Base-by-base conservation (phyloP, 73 alveolate genomes). In the Strombidium stylifer region DNA sequence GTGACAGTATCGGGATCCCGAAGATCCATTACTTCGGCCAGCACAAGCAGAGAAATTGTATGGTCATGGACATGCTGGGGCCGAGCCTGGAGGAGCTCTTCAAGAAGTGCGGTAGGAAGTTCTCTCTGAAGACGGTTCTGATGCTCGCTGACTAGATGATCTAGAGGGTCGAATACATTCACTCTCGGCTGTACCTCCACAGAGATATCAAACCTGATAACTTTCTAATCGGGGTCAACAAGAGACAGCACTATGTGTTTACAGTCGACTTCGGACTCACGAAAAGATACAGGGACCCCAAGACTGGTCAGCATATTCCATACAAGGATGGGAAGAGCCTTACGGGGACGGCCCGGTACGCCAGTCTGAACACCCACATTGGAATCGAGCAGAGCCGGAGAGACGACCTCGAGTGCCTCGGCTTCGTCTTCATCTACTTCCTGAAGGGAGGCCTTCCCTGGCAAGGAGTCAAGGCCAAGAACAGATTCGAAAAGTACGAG, bases 391-490 rank as follows among this genome's bases (percentile, higher is more conserved):
- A 90, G 52, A 32, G 70, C 30, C 71, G 97, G 64, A 62, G 97
- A 64, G 97, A 88, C 48, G 97, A 88, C 58, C 62, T 88, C 27
- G 97, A 88, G 70, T 82, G 85, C 41, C 32, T 80, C 14, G 96
- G 97, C 3, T 90, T 81, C 18, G 88, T 87, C 36, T 52, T 90
- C 41, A 70, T 84, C 46, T 84, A 84, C 49, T 84, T 90, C 78
- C 65, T 87, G 50, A 87, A 69, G 50, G 97, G 97, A 0, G 28
- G 75, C 3, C 69, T 90, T 19, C 99, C 99, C 21, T 94, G 99
- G 99, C 90, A 89, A 62, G 99, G 99, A 0, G 81, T 76, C n/a
- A 62, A 82, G 69, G 98, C 98, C 0, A 73, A 89, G 57, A 74
- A 91, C 3, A 92, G 84, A 67, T 90, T 87, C 55, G 97, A 94